These are phyloP conservation scores for Dorcoceras hygrometricum DNA, from an alignment of 257 asterid species.

Conservation along the genomic window DNA sequence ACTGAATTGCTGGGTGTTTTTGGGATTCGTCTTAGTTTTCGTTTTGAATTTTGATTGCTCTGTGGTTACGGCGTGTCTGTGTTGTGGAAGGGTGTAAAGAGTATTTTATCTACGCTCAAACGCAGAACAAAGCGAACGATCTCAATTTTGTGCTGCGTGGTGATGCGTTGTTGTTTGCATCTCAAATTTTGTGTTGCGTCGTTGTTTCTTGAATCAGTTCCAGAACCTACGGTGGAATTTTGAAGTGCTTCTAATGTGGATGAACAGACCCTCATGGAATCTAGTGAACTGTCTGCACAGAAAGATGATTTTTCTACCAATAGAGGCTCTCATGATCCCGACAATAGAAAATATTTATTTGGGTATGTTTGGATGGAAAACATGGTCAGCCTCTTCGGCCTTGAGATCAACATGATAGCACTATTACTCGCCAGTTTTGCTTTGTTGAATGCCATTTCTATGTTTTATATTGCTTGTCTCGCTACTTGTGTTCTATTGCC, in stretches of 20 bases:
- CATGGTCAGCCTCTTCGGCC: conserved; percentile 95
- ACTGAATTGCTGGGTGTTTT: conserved; percentile 26
- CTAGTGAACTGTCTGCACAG: conserved; percentile 43
- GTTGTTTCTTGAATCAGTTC: background rate
- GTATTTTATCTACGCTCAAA: no score
- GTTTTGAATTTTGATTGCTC: background rate
- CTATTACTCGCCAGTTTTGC: conserved; percentile 92
- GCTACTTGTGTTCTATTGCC: conserved; percentile 84
- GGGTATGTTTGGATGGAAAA: conserved; percentile 84
- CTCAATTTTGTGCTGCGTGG: no score
- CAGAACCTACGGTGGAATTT: background rate
- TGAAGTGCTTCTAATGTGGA: conserved; percentile 37
- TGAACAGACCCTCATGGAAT: conserved; percentile 34
- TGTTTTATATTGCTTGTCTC: conserved; percentile 72
- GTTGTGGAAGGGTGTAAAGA: background rate
- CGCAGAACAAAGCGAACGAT: no score
- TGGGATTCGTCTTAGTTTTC: background rate
- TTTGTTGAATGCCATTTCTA: conserved; percentile 73
- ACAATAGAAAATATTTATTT: conserved; percentile 50
- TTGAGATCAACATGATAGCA: conserved; percentile 90
- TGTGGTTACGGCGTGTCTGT: conserved; percentile 3
- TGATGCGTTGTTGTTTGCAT: no score
- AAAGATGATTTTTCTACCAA: conserved; percentile 38
- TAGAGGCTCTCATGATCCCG: conserved; percentile 31
- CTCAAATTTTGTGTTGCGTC: background rate